phyloP scores from a whole-genome alignment of 495 filamentous ascomycete species.

The Aspergillus carlsbadensis region DNA sequence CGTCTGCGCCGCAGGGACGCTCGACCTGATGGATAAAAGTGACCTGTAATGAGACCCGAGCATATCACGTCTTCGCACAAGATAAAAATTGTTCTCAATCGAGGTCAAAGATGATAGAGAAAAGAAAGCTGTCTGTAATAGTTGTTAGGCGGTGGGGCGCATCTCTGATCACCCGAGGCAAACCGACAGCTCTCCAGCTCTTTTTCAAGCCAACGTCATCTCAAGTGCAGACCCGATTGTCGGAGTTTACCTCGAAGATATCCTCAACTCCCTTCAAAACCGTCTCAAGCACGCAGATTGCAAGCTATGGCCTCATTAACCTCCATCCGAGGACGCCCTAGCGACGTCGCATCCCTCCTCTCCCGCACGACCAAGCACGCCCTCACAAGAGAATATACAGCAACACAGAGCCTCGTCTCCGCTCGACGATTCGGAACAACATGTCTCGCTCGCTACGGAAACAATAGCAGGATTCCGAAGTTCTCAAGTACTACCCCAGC shows the following conservation, averaged over 20 bases:
- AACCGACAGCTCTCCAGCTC: background rate
- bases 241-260: background rate
- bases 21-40: background rate
- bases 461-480: conserved; percentile 8
- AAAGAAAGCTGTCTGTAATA: too few species aligned
- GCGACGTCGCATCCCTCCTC: conserved; percentile 11
- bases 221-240: background rate
- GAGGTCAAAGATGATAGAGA: too few species aligned
- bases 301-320: conserved; percentile 33
- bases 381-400: conserved; percentile 2
- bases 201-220: background rate
- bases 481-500: conserved; percentile 3
- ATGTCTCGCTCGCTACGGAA: conserved; percentile 16
- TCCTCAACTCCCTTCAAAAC: background rate
- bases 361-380: conserved; percentile 15
- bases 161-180: conserved; percentile 31
- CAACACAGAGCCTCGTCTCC: background rate
- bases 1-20: conserved; percentile 5
- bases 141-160: conserved; percentile 21
- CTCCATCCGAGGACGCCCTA: conserved; percentile 18
- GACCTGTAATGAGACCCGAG: background rate
- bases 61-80: too few species aligned
- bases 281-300: too few species aligned
- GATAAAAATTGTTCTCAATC: too few species aligned
- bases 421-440: conserved; percentile 12